Evolutionary conservation across 331 rosid species (phyloP), one percentile per base, ranked within the genome.

Genomic region (Quercus tomentella): DNA sequence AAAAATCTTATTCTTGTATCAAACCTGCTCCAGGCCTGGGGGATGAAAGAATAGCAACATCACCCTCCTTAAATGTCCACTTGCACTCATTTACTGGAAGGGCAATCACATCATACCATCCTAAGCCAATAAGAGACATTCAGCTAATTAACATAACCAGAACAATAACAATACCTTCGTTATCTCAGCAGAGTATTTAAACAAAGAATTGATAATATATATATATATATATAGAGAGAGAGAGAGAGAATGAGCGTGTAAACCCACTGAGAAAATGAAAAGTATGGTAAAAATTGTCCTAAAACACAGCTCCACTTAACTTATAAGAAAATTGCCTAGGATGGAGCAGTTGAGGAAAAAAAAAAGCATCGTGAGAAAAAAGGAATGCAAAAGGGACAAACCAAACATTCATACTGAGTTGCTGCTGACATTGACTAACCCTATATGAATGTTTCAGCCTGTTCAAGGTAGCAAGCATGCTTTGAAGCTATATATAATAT

Each of bases 31-130:
- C 99, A 79, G 99, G 98, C 82, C 97, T 89, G 33, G 97, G 97
- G 60, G 92, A 49, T 22, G 99, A 96, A 82, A 96, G 97, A 84
- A 96, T 72, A 56, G 99, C 99, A 81, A 96, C 98, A 88, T 96
- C 99, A 8, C 99, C 99, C 92, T 96, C 99, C 91, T 96, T 96
- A 89, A 96, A 96, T 60, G 92, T 66, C 98, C 98, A 96, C 84
- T 91, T 96, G 86, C 89, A 90, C 77, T 92, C 99, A 25, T 92
- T 93, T 70, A 77, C 86, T 23, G 99, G 97, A 86, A 92, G 94
- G 73, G 93, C 89, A 80, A 93, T 86, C 73, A 90, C 98, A 84
- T 96, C 99, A 85, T 89, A 96, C 99, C 99, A 96, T 37, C 99
- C 99, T 93, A 85, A 51, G 61, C 61, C 85, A 84, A 82, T 12